Conservation (phyloP, 345 rosid species). For the Pugionium dolabratum region DNA sequence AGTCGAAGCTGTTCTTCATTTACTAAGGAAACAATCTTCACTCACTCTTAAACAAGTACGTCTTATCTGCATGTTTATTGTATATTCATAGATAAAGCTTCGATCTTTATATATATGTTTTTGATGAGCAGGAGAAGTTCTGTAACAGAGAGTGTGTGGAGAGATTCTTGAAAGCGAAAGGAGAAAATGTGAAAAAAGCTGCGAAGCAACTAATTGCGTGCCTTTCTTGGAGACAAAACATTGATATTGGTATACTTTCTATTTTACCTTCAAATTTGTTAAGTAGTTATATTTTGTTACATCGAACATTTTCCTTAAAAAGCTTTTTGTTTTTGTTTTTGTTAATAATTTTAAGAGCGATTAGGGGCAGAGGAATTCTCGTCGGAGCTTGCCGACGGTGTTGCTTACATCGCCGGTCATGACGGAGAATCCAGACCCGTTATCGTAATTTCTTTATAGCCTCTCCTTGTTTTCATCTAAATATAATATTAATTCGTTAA, state of each 20-base stretch:
- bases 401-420: conserved; percentile 84
- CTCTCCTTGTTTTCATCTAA: background rate
- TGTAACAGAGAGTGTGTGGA: conserved; percentile 78
- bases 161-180: conserved; percentile 74
- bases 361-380: conserved; percentile 95
- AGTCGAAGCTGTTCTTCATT: conserved; percentile 68
- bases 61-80: conserved; percentile 14
- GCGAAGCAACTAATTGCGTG: conserved; percentile 75
- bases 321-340: background rate
- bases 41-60: conserved; percentile 79
- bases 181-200: conserved; percentile 81
- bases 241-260: conserved; percentile 57
- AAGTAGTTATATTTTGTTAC: background rate
- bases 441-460: conserved; percentile 45
- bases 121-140: conserved; percentile 73
- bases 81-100: background rate
- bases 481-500: background rate
- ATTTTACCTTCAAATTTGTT: background rate
- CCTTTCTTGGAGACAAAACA: conserved; percentile 84
- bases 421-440: conserved; percentile 87
- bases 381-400: conserved; percentile 75
- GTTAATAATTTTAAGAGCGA: conserved; percentile 43
- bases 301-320: background rate
- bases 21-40: conserved; percentile 68
- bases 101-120: conserved; percentile 1